Conservation (phyloP, 345 rosid species). For the Aquilaria malaccensis region DNA sequence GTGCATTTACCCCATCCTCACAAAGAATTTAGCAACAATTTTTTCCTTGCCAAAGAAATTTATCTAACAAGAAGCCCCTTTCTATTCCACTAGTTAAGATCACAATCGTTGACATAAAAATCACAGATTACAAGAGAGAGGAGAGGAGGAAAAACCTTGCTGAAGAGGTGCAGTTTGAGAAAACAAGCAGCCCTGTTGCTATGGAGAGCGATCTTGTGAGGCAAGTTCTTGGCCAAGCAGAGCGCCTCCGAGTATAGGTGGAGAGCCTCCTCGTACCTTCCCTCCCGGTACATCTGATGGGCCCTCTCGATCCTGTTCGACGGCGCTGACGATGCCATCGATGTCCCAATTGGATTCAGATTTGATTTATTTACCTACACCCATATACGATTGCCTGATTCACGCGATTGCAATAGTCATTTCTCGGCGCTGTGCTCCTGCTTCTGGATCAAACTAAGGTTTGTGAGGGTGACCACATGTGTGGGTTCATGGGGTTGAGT, state of each 20-base stretch:
- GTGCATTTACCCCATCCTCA: too few species aligned
- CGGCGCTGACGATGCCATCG: slow-evolving; percentile 49
- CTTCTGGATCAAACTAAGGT: too few species aligned
- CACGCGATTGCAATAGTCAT: too few species aligned
- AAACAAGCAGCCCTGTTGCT: slow-evolving; percentile 96
- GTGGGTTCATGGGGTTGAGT: too few species aligned
- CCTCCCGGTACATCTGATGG: slow-evolving; percentile 82
- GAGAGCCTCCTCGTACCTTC: slow-evolving; percentile 58
- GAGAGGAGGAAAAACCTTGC: slow-evolving; percentile 31
- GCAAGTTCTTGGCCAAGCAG: slow-evolving; percentile 52
- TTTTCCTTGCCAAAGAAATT: too few species aligned
- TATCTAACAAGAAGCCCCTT: neutral
- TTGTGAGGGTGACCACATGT: too few species aligned
- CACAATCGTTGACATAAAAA: neutral
- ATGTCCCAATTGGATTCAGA: neutral
- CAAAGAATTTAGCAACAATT: too few species aligned
- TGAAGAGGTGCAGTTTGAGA: slow-evolving; percentile 73
- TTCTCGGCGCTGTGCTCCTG: too few species aligned
- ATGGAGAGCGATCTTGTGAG: slow-evolving; percentile 84
- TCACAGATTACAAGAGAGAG: neutral
- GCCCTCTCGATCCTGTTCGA: slow-evolving; percentile 72
- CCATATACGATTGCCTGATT: too few species aligned
- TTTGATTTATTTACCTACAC: neutral
- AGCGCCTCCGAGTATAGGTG: slow-evolving; percentile 74
- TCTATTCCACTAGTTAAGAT: neutral